phyloP scores from a whole-genome alignment of 768 basidiomycete species.

The Trametes coccinea region DNA sequence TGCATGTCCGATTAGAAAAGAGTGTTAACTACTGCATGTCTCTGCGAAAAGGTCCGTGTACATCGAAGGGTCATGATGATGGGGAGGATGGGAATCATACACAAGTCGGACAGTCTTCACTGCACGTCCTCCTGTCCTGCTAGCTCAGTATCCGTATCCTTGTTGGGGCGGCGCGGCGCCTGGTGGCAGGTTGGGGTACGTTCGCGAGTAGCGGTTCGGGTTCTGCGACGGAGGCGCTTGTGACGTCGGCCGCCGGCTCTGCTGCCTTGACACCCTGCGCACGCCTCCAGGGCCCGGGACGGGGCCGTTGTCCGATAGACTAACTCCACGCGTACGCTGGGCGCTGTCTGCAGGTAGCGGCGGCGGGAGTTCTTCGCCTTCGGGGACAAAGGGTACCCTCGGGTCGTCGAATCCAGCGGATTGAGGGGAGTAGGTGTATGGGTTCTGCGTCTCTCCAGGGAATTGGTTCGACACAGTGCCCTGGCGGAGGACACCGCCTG shows the following conservation, averaged over 20 bases:
- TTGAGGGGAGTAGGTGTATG: conserved; percentile 55
- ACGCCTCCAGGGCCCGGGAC: conserved; percentile 79
- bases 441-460: conserved; percentile 52
- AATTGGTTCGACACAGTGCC: conserved; percentile 39
- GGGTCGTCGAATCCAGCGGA: conserved; percentile 34
- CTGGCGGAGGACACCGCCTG: conserved; percentile 43
- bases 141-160: conserved; percentile 23
- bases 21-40: conserved; percentile 15
- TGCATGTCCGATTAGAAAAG: conserved; percentile 15
- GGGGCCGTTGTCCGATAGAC: conserved; percentile 80
- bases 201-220: conserved; percentile 75
- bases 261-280: conserved; percentile 69
- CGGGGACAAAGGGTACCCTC: conserved; percentile 31
- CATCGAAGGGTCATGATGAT: conserved; percentile 15
- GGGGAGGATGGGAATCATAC: conserved; percentile 3
- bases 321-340: conserved; percentile 58
- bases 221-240: conserved; percentile 60
- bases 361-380: conserved; percentile 38
- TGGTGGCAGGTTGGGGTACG: conserved; percentile 60
- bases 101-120: conserved; percentile 4
- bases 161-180: conserved; percentile 60
- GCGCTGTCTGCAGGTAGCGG: conserved; percentile 12
- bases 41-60: conserved; percentile 11
- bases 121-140: background rate
- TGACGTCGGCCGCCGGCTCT: conserved; percentile 57